Evolutionary conservation across 2,329 filamentous ascomycete species (phyloP).

Genomic region (Trichoderma atroviride): DNA sequence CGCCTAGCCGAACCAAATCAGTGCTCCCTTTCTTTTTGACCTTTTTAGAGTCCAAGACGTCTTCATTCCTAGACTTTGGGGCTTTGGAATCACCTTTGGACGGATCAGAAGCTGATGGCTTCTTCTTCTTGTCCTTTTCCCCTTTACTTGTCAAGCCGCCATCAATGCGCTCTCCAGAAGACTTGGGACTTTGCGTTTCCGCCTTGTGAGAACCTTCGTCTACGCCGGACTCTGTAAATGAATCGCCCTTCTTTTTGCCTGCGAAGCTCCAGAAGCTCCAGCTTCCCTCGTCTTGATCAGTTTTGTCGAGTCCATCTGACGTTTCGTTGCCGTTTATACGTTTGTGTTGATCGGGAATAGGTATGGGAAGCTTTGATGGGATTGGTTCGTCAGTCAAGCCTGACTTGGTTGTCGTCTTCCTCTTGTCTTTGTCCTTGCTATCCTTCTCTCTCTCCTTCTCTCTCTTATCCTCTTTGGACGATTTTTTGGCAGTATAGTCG

Average conservation of each 20-base stretch:
- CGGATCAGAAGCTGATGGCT: constrained; percentile 31
- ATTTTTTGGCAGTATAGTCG: constrained; percentile 32
- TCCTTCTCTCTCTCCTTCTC: constrained; percentile 27
- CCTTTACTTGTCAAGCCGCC: background rate
- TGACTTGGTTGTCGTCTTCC: constrained; percentile 11
- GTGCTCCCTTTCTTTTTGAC: constrained; percentile 45
- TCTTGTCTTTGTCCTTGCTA: constrained; percentile 29
- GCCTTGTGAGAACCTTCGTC: constrained; percentile 9
- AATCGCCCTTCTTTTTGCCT: constrained; percentile 20
- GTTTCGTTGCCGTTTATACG: constrained; percentile 29
- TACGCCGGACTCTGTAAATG: constrained; percentile 1
- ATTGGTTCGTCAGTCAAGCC: background rate
- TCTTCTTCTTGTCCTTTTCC: constrained; percentile 31
- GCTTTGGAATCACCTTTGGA: constrained; percentile 30
- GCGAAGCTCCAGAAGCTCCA: constrained; percentile 37
- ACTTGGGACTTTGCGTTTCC: constrained; percentile 1
- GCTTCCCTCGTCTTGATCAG: constrained; percentile 26
- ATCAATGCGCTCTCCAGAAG: constrained; percentile 6
- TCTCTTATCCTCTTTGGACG: constrained; percentile 38
- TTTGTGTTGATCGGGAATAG: background rate
- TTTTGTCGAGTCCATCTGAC: constrained; percentile 22
- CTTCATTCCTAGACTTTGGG: constrained; percentile 32
- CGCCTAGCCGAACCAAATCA: constrained; percentile 44
- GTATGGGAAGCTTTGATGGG: background rate
- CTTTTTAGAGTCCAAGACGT: constrained; percentile 34